Evolutionary conservation across 1,284 basidiomycete species (phyloP).

Genomic region (Apiotrichum gamsii): DNA sequence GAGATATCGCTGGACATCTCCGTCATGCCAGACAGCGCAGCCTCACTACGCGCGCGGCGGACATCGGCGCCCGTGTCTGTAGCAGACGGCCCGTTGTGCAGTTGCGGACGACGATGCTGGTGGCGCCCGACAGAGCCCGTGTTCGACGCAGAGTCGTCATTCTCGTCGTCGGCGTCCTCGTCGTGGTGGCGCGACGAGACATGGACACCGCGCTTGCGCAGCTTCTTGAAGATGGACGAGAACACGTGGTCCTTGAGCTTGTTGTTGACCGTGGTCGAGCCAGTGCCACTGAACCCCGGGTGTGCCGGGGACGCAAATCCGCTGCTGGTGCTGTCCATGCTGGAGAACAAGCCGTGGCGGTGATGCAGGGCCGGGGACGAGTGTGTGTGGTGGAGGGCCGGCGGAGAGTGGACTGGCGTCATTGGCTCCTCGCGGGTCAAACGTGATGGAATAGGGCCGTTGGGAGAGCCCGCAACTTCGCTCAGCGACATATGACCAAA

Average conservation of each 20-base stretch:
- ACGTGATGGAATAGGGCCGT: slow-evolving; percentile 7
- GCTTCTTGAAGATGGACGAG: slow-evolving; percentile 66
- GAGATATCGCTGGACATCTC: too few relatives aligned
- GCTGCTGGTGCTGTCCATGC: slow-evolving; percentile 6
- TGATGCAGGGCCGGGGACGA: slow-evolving; percentile 33
- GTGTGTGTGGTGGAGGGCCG: slow-evolving; percentile 37
- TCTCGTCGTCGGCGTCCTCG: slow-evolving; percentile 41
- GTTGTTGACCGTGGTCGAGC: slow-evolving; percentile 85
- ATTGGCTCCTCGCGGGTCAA: slow-evolving; percentile 30
- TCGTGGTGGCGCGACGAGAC: slow-evolving; percentile 19
- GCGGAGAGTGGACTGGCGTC: slow-evolving; percentile 40
- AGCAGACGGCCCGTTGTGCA: too few relatives aligned
- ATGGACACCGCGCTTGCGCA: slow-evolving; percentile 31
- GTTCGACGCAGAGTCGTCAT: slow-evolving; percentile 21
- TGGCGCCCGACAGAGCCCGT: neutral
- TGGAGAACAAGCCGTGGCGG: slow-evolving; percentile 12
- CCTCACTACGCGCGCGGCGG: slow-evolving; percentile 2
- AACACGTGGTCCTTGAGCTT: slow-evolving; percentile 90
- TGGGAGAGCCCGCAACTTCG: slow-evolving; percentile 23
- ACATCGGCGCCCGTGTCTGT: neutral
- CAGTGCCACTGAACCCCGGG: slow-evolving; percentile 67
- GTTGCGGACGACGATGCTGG: neutral
- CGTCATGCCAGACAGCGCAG: too few relatives aligned
- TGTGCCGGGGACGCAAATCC: slow-evolving; percentile 10
- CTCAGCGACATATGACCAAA: slow-evolving; percentile 25